phyloP scores from a whole-genome alignment of 345 rosid genomes.

The Kernera saxatilis region DNA sequence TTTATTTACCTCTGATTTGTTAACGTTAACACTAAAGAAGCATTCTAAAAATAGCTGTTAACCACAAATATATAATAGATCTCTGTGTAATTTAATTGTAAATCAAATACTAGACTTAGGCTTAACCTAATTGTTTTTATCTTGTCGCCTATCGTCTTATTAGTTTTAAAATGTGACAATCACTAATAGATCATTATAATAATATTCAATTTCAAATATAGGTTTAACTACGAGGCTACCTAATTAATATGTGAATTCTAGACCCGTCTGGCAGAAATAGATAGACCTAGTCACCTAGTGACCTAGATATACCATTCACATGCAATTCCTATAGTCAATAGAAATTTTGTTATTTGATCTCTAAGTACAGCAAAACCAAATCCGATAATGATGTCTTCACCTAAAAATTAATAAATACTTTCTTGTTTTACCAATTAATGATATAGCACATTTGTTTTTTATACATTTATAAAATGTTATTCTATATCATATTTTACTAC shows the following conservation, averaged over 20 bases:
- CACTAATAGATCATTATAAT: background rate
- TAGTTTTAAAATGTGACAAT: background rate
- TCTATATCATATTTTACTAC: background rate
- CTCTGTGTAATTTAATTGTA: background rate
- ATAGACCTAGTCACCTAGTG: background rate
- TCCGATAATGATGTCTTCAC: background rate
- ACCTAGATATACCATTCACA: conserved; percentile 1
- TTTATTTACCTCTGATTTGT: conserved; percentile 1
- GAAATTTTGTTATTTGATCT: background rate
- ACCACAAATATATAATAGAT: background rate
- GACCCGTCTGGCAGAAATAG: conserved; percentile 13
- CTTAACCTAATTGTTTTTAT: conserved; percentile 15
- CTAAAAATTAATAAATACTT: background rate
- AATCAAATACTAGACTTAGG: conserved; percentile 6
- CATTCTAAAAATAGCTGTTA: background rate
- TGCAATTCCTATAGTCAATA: background rate
- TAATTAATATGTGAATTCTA: background rate
- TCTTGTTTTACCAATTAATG: background rate
- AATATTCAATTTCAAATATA: background rate
- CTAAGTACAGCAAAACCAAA: background rate
- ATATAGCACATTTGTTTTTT: background rate
- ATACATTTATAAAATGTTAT: background rate
- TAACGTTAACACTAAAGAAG: background rate
- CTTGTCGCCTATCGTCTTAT: conserved; percentile 6
- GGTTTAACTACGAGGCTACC: background rate